Base-by-base conservation (phyloP, 225 moss, liverwort and hornwort species). In the Straminergon stramineum region DNA sequence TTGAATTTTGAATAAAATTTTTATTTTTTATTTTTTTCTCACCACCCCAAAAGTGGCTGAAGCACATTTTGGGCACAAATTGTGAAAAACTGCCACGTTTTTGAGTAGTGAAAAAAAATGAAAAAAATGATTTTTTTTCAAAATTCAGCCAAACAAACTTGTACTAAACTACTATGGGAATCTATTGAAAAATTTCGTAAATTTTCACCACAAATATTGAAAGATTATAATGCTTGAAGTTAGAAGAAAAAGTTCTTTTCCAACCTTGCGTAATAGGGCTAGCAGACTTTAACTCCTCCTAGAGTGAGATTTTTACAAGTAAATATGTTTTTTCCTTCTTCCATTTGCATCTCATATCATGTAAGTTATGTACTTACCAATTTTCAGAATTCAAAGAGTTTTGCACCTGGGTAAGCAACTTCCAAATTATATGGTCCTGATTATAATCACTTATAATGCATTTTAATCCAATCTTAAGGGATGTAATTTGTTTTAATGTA, bases 201-300 rank as follows among this genome's bases (percentile, higher is more conserved):
- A 15, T 26, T 73, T 23, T 27, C 5, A 73, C 5, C 0, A 1
- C 7, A 43, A 0, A 41, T 0, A 73, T 73, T 16, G 5, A 43
- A 41, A 73, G 27, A 15, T 43, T 41, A 22, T 24, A 26, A 15
- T 0, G 3, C 27, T 73, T 43, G 26, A 26, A 5, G 39, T 10
- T 18, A 37, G 9, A 12, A 37, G 35, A 68, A 37, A 48, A 48
- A 48, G 13, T 65, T 24, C 10, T 67, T 67, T 68, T 68, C 6
- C 4, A 1, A 7, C 7, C 37, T 23, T 70, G 6, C 4, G 4
- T 2, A 1, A n/a, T 4, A 39, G 0, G 69, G n/a, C 13, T 0
- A 41, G 1, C 0, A 71, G 0, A 41, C 15, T 71, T n/a, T 11
- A 68, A n/a, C 1, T 37, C 12, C 19, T 66, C 10, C 4, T n/a